A percentile compares a stretch with the other conserved stretches of the same genome.
Evolutionary conservation across 1,284 basidiomycete genomes (phyloP).

Genomic region (Trichosporon faecale): DNA sequence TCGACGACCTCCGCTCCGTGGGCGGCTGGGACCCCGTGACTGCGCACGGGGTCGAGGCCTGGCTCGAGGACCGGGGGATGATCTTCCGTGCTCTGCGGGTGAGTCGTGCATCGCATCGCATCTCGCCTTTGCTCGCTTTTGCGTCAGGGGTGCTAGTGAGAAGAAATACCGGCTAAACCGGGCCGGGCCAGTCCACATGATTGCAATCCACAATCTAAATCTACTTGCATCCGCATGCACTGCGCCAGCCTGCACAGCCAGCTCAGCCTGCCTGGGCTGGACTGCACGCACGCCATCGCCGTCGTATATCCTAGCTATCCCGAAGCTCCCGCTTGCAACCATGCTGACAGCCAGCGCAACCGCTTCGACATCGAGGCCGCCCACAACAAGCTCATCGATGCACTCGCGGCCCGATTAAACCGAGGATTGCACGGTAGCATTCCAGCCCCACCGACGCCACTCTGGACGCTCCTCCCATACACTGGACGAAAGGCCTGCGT

Average conservation of each 20-base stretch:
- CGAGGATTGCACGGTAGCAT: conserved; percentile 33
- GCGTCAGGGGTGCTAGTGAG: neutral
- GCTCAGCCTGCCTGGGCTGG: neutral
- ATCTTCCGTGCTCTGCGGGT: conserved; percentile 48
- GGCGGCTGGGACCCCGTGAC: conserved; percentile 44
- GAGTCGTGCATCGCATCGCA: conserved; percentile 17
- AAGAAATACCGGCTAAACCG: conserved; percentile 2
- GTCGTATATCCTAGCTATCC: too few relatives aligned
- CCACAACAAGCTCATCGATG: conserved; percentile 29
- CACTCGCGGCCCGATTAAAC: conserved; percentile 28
- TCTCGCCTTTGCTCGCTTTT: neutral
- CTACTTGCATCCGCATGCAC: neutral
- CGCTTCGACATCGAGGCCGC: conserved; percentile 39
- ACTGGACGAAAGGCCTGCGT: conserved; percentile 26
- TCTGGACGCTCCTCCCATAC: conserved; percentile 44
- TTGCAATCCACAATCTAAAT: neutral
- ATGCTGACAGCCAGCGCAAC: conserved; percentile 30
- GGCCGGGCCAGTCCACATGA: neutral
- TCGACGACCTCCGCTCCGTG: conserved; percentile 37
- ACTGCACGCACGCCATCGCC: too few relatives aligned
- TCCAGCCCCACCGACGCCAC: conserved; percentile 28
- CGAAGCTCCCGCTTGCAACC: neutral
- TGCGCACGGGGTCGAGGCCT: conserved; percentile 37
- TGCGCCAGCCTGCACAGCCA: neutral
- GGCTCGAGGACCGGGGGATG: conserved; percentile 40